Percentiles rank a stretch among this genome's conserved stretches.
Conservation (phyloP, 73 alveolate genomes). For the Paraurostyla sp. region DNA sequence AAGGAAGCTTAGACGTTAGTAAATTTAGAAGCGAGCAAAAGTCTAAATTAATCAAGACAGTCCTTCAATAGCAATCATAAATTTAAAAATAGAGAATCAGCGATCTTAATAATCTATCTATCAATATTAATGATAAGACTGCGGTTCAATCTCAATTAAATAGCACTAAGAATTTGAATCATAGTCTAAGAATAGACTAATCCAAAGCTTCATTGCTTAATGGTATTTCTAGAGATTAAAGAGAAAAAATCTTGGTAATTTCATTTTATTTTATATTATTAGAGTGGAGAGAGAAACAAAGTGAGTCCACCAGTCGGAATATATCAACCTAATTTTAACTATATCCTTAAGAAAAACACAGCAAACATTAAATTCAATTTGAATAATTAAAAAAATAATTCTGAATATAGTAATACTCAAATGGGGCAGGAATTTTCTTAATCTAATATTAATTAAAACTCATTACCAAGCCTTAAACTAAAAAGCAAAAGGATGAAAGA, state of each 20-base stretch:
- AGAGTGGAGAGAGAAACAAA: background rate
- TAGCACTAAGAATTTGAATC: too few relatives aligned
- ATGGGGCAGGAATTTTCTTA: background rate
- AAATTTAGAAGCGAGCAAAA: conserved; percentile 8
- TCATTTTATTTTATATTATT: background rate
- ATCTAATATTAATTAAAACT: background rate
- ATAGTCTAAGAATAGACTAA: too few relatives aligned
- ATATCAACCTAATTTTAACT: background rate
- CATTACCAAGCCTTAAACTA: background rate
- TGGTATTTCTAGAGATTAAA: background rate
- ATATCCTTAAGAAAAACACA: background rate
- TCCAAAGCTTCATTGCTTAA: background rate
- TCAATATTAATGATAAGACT: too few relatives aligned
- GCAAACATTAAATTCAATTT: background rate
- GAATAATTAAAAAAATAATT: background rate
- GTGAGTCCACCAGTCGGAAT: background rate
- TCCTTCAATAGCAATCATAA: background rate
- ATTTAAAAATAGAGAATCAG: too few relatives aligned
- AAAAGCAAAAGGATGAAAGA: too few relatives aligned
- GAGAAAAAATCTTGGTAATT: background rate
- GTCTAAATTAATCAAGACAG: background rate
- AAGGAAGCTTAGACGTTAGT: conserved; percentile 10
- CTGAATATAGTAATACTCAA: background rate
- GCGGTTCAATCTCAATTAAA: too few relatives aligned
- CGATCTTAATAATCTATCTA: too few relatives aligned